Conservation (phyloP, 2,329 filamentous ascomycete genomes). For the Hymenoscyphus repandus region DNA sequence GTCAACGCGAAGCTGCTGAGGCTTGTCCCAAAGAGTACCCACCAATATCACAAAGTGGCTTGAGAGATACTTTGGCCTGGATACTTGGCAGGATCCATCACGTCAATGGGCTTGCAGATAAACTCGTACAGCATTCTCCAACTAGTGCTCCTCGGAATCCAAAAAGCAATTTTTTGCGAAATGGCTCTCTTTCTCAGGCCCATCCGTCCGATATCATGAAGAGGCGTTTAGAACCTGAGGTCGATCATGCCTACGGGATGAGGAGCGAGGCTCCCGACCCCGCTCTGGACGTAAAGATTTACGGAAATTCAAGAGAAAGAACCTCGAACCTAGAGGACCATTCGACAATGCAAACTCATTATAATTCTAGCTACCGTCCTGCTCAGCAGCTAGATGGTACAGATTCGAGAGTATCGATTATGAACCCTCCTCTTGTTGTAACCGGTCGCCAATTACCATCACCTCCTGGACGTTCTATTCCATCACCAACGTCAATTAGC, state of each 20-base stretch:
- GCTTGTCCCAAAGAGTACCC: slow-evolving; percentile 19
- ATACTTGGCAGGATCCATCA: slow-evolving; percentile 26
- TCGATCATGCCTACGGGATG: slow-evolving; percentile 11
- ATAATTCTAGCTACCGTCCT: slow-evolving; percentile 14
- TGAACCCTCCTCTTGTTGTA: slow-evolving; percentile 28
- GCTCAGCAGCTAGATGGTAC: slow-evolving; percentile 9
- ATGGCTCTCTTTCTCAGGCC: slow-evolving; percentile 15
- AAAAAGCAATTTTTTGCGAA: slow-evolving; percentile 8
- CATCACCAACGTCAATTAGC: slow-evolving; percentile 27
- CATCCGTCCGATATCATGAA: slow-evolving; percentile 24
- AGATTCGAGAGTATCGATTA: slow-evolving; percentile 18
- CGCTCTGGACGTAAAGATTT: slow-evolving; percentile 17
- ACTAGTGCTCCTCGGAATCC: slow-evolving; percentile 6
- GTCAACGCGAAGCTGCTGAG: slow-evolving; percentile 7
- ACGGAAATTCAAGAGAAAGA: slow-evolving; percentile 20
- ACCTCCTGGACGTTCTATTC: slow-evolving; percentile 27
- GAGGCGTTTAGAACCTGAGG: slow-evolving; percentile 19
- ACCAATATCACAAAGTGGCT: slow-evolving; percentile 24
- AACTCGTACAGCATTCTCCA: slow-evolving; percentile 23
- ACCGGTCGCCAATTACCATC: slow-evolving; percentile 28
- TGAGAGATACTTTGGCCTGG: slow-evolving; percentile 27
- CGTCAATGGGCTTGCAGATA: slow-evolving; percentile 28
- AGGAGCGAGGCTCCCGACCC: slow-evolving; percentile 13
- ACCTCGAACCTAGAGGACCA: slow-evolving; percentile 20
- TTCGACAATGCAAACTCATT: slow-evolving; percentile 19